Base-by-base conservation (phyloP, 306 rosid genomes). In the Lithocarpus polystachyus region DNA sequence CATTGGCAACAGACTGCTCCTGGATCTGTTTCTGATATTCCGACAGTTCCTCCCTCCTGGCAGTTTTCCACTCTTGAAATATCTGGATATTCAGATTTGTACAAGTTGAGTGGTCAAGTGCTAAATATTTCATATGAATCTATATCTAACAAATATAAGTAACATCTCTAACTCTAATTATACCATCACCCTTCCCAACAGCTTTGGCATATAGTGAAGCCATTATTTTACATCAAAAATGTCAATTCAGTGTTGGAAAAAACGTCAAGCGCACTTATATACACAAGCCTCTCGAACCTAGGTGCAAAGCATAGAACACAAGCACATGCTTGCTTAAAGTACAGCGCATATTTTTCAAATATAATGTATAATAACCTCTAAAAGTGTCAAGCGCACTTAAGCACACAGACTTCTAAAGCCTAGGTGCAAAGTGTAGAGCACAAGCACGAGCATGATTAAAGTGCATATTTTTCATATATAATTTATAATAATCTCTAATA, bases 11-110 rank as follows among this genome's bases (percentile, higher is more conserved):
- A 79, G 87, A 89, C 90, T 93, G 97, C 35, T 96, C 98, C 74
- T 92, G 98, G 75, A 90, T 84, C 84, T 91, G 96, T 82, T 90
- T 93, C 88, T 96, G 97, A 79, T 93, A 93, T 75, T 90, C 89
- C 0, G 89, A 84, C 71, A 96, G 83, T 77, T 96, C 99, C 87
- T 89, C 99, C 80, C 97, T 93, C 83, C 97, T 88, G 71, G 97
- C 84, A 68, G 89, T 84, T 86, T 88, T 91, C 99, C 98, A 96
- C 80, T 86, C 96, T 48, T 77, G 85, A 85, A 93, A 96, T 70
- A 86, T 90, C 99, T 96, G 84, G 84, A 68, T 33, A 60, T 52
- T 73, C 78, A 79, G 70, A 71, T 76, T 76, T 28, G 71, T 10
- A 26, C 2, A 18, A 19, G 61, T 54, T 17, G 73, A 62, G 14